Evolutionary conservation across 768 basidiomycete genomes (phyloP).

Genomic region (Agrocybe praecox): DNA sequence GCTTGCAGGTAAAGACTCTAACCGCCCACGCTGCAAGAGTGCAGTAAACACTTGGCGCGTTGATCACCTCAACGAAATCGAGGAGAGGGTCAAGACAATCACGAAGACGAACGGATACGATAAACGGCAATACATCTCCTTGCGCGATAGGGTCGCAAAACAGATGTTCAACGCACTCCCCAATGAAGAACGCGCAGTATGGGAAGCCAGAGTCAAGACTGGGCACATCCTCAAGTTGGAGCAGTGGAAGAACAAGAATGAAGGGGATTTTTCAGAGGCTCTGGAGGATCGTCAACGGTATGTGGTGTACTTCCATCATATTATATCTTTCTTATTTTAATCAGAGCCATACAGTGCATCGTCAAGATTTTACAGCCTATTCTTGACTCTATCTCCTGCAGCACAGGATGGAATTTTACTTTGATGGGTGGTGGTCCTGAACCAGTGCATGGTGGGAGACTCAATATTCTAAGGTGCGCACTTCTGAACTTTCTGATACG

Average conservation of each 20-base stretch:
- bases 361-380: neutral
- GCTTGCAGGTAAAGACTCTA: constrained; percentile 2
- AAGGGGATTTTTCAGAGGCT: neutral
- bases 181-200: neutral
- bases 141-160: neutral
- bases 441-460: neutral
- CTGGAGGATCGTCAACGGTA: constrained; percentile 14
- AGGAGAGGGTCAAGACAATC: neutral
- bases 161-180: neutral
- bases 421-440: neutral
- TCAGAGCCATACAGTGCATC: neutral
- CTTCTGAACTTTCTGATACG: too few relatives aligned
- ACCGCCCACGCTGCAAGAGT: neutral
- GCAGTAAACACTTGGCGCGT: constrained; percentile 7
- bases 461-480: neutral
- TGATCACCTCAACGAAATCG: neutral
- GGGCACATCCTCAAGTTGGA: neutral
- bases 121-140: neutral
- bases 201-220: neutral
- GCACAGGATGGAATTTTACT: neutral
- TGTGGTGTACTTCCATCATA: neutral
- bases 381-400: neutral
- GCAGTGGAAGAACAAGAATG: neutral
- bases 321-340: neutral
- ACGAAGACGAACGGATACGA: too few relatives aligned